These are phyloP conservation scores for Psilocybe cubensis DNA, from an alignment of 768 basidiomycete genomes.

Conservation along the genomic window DNA sequence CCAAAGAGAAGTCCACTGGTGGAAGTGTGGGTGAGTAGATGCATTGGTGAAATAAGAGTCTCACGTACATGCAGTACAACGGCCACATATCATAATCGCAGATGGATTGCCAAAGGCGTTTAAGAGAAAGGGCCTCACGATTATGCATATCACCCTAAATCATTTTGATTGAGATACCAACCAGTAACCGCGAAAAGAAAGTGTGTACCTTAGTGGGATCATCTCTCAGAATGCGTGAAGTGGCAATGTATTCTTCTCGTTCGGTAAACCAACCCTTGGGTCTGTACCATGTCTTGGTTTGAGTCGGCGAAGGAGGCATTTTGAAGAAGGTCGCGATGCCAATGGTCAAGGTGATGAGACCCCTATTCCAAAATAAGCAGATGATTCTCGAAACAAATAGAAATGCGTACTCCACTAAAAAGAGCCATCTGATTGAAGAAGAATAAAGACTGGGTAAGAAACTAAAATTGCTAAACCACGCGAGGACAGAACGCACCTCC, in stretches of 20 bases:
- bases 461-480: not conserved
- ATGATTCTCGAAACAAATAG: not conserved
- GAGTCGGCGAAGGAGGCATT: slow-evolving; percentile 64
- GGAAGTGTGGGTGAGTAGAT: slow-evolving; percentile 41
- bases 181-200: not conserved
- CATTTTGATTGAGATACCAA: not conserved
- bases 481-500: slow-evolving; percentile 38
- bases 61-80: slow-evolving; percentile 53
- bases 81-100: slow-evolving; percentile 73
- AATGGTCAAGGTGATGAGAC: slow-evolving; percentile 46
- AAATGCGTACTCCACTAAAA: slow-evolving; percentile 49
- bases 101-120: slow-evolving; percentile 54
- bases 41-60: not conserved
- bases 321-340: slow-evolving; percentile 58
- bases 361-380: slow-evolving; percentile 10
- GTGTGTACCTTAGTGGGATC: slow-evolving; percentile 56
- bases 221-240: slow-evolving; percentile 63
- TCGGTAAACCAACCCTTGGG: slow-evolving; percentile 69
- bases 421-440: slow-evolving; percentile 47
- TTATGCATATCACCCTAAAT: slow-evolving; percentile 70
- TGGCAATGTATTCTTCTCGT: slow-evolving; percentile 62
- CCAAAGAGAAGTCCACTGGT: slow-evolving; percentile 57
- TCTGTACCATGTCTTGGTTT: slow-evolving; percentile 59
- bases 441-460: not conserved
- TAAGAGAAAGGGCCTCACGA: slow-evolving; percentile 56